A percentile compares a stretch with the other conserved stretches of the same genome.
phyloP scores from a whole-genome alignment of 495 filamentous ascomycete species.

The Podospora pseudoanserina region DNA sequence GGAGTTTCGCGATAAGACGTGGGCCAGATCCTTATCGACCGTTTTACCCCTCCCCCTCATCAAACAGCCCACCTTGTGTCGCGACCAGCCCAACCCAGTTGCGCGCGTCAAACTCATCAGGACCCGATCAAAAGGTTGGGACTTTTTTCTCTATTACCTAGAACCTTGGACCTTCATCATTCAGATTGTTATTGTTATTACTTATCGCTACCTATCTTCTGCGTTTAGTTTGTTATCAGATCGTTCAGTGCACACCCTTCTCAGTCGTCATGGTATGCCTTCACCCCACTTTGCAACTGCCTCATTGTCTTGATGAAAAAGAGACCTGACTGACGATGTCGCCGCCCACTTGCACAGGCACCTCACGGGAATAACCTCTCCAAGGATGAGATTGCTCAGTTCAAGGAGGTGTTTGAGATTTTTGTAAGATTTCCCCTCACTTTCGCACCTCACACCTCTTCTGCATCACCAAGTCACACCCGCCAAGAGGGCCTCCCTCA shows the following conservation, averaged over 20 bases:
- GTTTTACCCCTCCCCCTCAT: constrained; percentile 18
- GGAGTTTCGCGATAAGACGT: constrained; percentile 15
- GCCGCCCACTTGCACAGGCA: not conserved
- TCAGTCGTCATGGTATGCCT: not conserved
- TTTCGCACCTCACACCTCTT: not conserved
- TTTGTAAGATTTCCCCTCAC: constrained; percentile 62
- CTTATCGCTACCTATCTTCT: not conserved
- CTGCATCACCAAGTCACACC: not conserved
- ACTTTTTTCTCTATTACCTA: not conserved
- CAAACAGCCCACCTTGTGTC: not conserved
- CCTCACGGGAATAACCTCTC: constrained; percentile 65
- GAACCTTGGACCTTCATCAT: not conserved
- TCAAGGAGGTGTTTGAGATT: constrained; percentile 89
- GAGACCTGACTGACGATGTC: too few relatives aligned
- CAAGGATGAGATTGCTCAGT: constrained; percentile 88
- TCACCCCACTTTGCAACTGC: not conserved
- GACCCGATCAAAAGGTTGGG: constrained; percentile 1
- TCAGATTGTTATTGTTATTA: not conserved
- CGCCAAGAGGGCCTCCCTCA: not conserved
- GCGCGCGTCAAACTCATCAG: not conserved
- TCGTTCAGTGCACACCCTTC: not conserved
- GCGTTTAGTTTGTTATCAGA: not conserved
- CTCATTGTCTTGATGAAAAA: not conserved
- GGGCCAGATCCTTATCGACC: not conserved
- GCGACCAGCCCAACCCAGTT: not conserved